Evolutionary conservation across 176 grass and related monocot genomes (phyloP), one percentile per base, ranked within the genome.

Genomic region (Poa pratensis): DNA sequence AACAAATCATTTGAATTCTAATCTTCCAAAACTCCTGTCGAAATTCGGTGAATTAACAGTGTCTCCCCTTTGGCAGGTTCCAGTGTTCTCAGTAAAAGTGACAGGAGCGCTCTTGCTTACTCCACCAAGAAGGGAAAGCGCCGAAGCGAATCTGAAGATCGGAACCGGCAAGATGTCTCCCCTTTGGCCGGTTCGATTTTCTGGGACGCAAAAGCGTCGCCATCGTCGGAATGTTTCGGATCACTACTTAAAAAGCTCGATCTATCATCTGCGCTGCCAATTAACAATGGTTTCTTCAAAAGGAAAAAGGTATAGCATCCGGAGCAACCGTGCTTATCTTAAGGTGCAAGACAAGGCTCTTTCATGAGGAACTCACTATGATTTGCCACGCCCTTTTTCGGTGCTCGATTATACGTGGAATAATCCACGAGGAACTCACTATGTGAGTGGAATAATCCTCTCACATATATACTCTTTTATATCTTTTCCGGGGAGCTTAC

Each of bases 251-350:
- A 66, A 48, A 69, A 52, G 80, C 22, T 42, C 16, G 30, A 27
- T 64, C 69, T 18, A 42, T 58, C 50, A 14, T 14, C 62, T 9
- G 57, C 18, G 7, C 66, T 32, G 58, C 16, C 30, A 7, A 51
- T 39, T 37, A 30, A 69, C 52, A 34, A 49, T 26, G 4, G 37
- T 27, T 37, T 18, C 46, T 1, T 17, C 19, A 9, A 18, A 30
- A 3, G 28, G 10, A 15, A 32, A 12, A 62, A 83, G 19, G 26
- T 9, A 42, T 42, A 5, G 49, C 8, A 9, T 2, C 7, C 45
- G 9, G 45, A 55, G 8, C 20, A 20, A 7, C 12, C 62, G 61
- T 77, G 80, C 75, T 74, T 66, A 73, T 74, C 86, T 88, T 88
- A 76, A 68, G 13, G 18, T 39, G 30, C 81, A 51, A 84, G 55